Percentiles rank a stretch among this genome's conserved stretches.
phyloP scores from a whole-genome alignment of 106 monocot species.

The Phalaenopsis equestris region DNA sequence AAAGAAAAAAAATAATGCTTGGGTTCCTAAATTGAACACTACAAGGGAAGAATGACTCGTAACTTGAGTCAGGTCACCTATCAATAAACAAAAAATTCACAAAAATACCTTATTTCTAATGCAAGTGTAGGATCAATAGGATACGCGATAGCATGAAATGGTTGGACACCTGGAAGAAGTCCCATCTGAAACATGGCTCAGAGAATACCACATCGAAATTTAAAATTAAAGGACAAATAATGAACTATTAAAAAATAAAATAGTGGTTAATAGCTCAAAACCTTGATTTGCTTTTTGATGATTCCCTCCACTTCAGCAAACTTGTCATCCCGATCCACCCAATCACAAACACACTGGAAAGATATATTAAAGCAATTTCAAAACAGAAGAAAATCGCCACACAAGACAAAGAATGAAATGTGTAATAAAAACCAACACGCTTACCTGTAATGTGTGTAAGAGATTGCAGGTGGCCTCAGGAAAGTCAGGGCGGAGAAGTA shows the following conservation, averaged over 20 bases:
- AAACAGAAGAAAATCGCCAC: background rate
- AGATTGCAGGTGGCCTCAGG: constrained; percentile 97
- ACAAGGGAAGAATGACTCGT: background rate
- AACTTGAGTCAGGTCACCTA: background rate
- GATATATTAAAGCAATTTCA: constrained; percentile 1
- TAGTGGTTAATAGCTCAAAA: constrained; percentile 9
- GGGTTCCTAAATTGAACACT: background rate
- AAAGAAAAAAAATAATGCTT: background rate
- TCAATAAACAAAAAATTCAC: background rate
- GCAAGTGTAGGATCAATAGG: constrained; percentile 91
- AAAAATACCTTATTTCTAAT: constrained; percentile 78
- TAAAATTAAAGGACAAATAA: background rate
- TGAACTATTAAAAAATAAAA: background rate
- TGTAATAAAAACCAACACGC: background rate
- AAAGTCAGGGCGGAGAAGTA: constrained; percentile 76
- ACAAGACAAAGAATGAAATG: background rate
- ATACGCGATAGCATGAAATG: constrained; percentile 99
- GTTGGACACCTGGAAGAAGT: constrained; percentile 93
- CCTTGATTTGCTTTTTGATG: constrained; percentile 91
- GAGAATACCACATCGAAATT: background rate
- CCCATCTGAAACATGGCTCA: constrained; percentile 33
- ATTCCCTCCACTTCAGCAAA: constrained; percentile 89
- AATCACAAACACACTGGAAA: constrained; percentile 83
- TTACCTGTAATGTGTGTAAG: constrained; percentile 86
- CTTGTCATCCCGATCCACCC: constrained; percentile 74